Evolutionary conservation across 2,329 filamentous ascomycete species (phyloP), one percentile per base, ranked within the genome.

Genomic region (Fusarium bactridioides): DNA sequence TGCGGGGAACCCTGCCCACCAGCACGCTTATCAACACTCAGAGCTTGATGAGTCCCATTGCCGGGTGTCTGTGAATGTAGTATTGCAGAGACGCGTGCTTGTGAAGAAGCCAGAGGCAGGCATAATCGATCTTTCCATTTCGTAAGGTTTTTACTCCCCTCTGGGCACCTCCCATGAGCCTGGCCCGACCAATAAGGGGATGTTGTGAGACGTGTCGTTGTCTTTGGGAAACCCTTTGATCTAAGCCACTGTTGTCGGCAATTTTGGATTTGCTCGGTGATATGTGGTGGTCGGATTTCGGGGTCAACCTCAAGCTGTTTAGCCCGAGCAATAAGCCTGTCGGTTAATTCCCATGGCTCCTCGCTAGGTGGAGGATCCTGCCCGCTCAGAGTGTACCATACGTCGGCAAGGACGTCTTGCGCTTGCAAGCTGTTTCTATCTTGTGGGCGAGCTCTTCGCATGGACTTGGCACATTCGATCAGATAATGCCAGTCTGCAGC

Each of bases 261-360:
- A 31, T 57, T 54, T 31, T 64, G 44, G 8, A 48, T 21, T 47
- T 56, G 61, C 41, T 47, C 48, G 44, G 54, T 33, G 48, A 59
- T 58, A n/a, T 57, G 51, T 31, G 75, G 68, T 31, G 73, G 63
- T 38, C 41, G 61, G 53, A 70, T 71, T 40, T 69, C 60, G 10
- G 74, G 54, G 45, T 79, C 73, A 27, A 51, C 60, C 61, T 79
- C 77, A 15, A 81, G 71, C 27, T 69, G 69, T 69, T 76, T 78
- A 16, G 78, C 80, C 43, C 72, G 68, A 29, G 74, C 67, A 56
- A 83, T 82, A 25, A 82, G 70, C 31, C 79, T 76, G 61, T 83
- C 82, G 8, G 82, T 83, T 51, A 78, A 70, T 33, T 67, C 74
- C 82, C 82, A 83, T 9, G 78, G 74, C 23, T 69, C 58, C 11